Evolutionary conservation across 2,329 filamentous ascomycete genomes (phyloP).

Genomic region (Aspergillus ochraceus): DNA sequence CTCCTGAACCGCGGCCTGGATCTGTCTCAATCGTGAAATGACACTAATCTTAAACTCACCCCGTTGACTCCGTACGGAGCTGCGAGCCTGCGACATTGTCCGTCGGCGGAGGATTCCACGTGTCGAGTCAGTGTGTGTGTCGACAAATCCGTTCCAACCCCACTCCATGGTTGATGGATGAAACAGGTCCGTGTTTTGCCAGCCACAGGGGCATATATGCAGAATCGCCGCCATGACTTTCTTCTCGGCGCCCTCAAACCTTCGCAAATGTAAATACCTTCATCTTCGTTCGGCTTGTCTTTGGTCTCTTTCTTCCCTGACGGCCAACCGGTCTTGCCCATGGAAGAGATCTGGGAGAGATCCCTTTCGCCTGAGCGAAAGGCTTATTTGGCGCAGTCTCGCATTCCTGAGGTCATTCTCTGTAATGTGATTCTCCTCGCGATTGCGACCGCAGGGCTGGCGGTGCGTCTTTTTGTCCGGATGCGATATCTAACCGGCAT

Average conservation of each 20-base stretch:
- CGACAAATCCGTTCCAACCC: neutral
- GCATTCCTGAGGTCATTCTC: slow-evolving; percentile 13
- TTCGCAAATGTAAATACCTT: neutral
- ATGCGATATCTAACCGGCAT: neutral
- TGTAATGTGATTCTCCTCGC: slow-evolving; percentile 16
- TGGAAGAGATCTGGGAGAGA: slow-evolving; percentile 12
- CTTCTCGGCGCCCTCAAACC: neutral
- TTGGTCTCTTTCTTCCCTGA: slow-evolving; percentile 2
- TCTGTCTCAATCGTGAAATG: neutral
- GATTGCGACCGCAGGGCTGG: neutral
- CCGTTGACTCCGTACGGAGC: neutral
- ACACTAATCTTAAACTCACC: neutral
- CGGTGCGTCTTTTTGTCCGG: neutral
- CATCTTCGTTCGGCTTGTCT: neutral
- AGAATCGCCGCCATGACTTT: neutral
- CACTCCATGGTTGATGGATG: slow-evolving; percentile 2
- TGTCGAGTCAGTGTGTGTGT: slow-evolving; percentile 1
- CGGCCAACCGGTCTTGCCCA: slow-evolving; percentile 8
- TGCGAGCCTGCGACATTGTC: neutral
- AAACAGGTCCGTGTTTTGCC: slow-evolving; percentile 7
- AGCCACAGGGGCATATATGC: slow-evolving; percentile 3
- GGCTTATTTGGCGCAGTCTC: slow-evolving; percentile 10
- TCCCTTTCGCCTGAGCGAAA: slow-evolving; percentile 11
- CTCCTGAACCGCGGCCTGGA: slow-evolving; percentile 1
- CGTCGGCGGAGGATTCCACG: slow-evolving; percentile 1